These are phyloP conservation scores for Penicillium cosmopolitanum DNA, from an alignment of 495 filamentous ascomycete species.

Conservation along the genomic window DNA sequence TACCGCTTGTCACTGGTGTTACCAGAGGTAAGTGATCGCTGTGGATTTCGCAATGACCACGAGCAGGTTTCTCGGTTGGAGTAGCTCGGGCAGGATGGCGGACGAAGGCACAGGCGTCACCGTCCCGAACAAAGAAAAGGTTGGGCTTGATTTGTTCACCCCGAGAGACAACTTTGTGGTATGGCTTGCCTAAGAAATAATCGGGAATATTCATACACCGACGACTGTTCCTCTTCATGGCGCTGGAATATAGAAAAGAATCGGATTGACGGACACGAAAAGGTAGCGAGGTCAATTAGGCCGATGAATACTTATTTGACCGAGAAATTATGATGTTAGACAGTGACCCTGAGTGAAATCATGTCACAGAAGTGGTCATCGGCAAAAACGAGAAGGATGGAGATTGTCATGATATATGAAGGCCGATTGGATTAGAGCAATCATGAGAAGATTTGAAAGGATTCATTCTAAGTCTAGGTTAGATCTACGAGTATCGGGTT, in stretches of 20 bases:
- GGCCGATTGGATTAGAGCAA: neutral
- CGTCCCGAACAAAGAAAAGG: neutral
- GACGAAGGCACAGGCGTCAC: neutral
- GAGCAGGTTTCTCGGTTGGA: slow-evolving; percentile 3
- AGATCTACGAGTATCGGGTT: neutral
- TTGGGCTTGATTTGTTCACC: slow-evolving; percentile 10
- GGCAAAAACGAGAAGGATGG: neutral
- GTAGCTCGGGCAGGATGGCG: neutral
- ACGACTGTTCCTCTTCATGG: slow-evolving; percentile 8
- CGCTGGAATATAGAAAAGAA: neutral
- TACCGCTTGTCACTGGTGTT: neutral
- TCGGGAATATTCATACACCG: slow-evolving; percentile 20
- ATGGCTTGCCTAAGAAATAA: slow-evolving; percentile 30
- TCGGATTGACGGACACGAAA: neutral
- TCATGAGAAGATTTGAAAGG: neutral
- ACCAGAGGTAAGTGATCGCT: neutral
- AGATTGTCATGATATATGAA: neutral
- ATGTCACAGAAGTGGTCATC: neutral
- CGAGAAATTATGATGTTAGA: neutral
- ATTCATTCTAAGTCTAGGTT: no score
- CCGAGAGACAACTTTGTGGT: slow-evolving; percentile 16
- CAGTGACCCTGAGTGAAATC: neutral
- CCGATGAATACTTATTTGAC: neutral
- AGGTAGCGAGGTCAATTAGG: neutral
- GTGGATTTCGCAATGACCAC: slow-evolving; percentile 5